These are phyloP conservation scores for Parietaria judaica DNA, from an alignment of 306 rosid genomes.

Conservation along the genomic window DNA sequence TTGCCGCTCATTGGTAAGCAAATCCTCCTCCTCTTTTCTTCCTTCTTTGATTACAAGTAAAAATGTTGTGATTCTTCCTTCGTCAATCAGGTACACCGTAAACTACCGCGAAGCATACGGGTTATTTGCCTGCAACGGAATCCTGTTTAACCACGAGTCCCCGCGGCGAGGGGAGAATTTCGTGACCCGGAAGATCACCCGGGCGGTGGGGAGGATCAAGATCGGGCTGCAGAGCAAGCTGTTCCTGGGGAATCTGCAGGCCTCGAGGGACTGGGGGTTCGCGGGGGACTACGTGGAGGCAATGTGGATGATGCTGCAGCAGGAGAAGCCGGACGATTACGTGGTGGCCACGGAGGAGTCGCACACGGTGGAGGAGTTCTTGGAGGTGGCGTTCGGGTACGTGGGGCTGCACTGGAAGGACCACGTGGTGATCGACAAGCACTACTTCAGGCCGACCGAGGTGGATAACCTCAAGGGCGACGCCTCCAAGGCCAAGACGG, in stretches of 20 bases:
- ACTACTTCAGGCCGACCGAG: constrained; percentile 81
- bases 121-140: constrained; percentile 82
- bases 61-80: too few relatives aligned
- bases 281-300: constrained; percentile 98
- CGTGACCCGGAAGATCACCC: constrained; percentile 84
- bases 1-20: constrained; percentile 87
- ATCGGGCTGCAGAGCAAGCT: constrained; percentile 80
- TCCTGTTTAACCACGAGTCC: constrained; percentile 85
- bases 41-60: not conserved
- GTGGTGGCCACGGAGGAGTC: constrained; percentile 97
- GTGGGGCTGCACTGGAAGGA: constrained; percentile 84
- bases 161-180: constrained; percentile 93
- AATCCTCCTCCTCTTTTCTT: not conserved
- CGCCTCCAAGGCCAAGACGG: constrained; percentile 66
- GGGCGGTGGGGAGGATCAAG: constrained; percentile 95
- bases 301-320: constrained; percentile 99
- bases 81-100: constrained; percentile 41
- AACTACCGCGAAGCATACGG: constrained; percentile 96
- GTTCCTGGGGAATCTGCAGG: constrained; percentile 72
- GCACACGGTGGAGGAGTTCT: constrained; percentile 85
- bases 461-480: constrained; percentile 92
- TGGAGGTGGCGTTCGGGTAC: constrained; percentile 74
- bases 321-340: constrained; percentile 83
- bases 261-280: constrained; percentile 96
- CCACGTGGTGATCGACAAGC: constrained; percentile 78